These are phyloP conservation scores for Lepiota brunneoincarnata DNA, from an alignment of 768 basidiomycete species.

Conservation along the genomic window DNA sequence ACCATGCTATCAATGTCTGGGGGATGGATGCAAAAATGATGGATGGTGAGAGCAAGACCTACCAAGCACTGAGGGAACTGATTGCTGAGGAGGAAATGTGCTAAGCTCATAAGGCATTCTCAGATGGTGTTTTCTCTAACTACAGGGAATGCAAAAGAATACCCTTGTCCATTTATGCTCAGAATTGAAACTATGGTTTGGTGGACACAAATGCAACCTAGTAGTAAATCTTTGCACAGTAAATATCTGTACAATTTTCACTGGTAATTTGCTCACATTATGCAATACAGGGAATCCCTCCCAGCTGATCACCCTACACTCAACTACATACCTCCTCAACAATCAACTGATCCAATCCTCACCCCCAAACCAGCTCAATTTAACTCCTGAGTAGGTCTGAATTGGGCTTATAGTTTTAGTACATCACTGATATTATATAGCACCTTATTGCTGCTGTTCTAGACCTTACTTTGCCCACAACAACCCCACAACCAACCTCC, in stretches of 20 bases:
- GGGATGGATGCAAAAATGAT: conserved; percentile 9
- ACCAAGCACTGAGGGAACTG: background rate
- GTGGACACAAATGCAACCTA: background rate
- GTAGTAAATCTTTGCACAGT: background rate
- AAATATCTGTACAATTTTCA: background rate
- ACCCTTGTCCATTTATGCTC: background rate
- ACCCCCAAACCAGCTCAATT: no score
- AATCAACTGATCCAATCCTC: no score
- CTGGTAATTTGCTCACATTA: background rate
- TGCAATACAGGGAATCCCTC: background rate
- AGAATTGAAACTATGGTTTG: background rate
- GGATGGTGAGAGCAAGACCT: conserved; percentile 7
- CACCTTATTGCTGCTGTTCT: no score
- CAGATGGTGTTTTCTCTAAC: no score
- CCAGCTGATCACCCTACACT: no score
- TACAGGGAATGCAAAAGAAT: no score
- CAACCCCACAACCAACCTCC: no score
- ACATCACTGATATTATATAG: no score
- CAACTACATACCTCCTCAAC: no score
- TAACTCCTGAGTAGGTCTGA: background rate
- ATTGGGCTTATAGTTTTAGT: no score
- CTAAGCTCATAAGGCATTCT: background rate
- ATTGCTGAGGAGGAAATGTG: background rate
- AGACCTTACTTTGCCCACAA: no score
- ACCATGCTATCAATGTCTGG: conserved; percentile 11